Percentiles rank a stretch among this genome's conserved stretches.
These are phyloP conservation scores for Kluyveromyces marxianus DNA, from an alignment of 1,139 yeast genomes.

Conservation along the genomic window DNA sequence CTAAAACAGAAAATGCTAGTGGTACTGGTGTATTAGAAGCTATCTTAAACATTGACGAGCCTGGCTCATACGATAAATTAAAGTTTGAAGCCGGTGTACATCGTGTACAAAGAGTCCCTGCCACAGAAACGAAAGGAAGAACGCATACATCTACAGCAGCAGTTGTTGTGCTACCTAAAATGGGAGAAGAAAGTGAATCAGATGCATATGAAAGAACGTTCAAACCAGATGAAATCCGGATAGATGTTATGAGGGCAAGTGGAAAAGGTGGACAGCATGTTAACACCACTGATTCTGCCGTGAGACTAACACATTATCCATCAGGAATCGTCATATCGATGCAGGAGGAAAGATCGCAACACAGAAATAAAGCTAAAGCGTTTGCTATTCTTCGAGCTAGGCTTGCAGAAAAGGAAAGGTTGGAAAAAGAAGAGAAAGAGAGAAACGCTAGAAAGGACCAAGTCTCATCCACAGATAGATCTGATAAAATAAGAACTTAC, in stretches of 20 bases:
- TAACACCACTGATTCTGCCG: conserved; percentile 96
- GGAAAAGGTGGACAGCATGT: conserved; percentile 99
- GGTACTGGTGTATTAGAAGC: conserved; percentile 74
- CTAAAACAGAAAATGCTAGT: conserved; percentile 46
- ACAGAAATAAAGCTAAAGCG: conserved; percentile 92
- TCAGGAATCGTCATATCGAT: conserved; percentile 83
- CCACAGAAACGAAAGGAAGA: conserved; percentile 88
- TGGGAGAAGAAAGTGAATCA: conserved; percentile 45
- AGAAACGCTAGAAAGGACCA: conserved; percentile 67
- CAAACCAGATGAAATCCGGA: conserved; percentile 79
- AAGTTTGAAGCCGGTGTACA: conserved; percentile 94
- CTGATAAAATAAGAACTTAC: conserved; percentile 90
- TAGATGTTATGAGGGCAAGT: conserved; percentile 93
- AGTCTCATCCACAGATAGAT: conserved; percentile 80
- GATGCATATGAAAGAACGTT: conserved; percentile 69
- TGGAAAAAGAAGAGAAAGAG: conserved; percentile 57
- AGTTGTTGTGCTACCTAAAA: conserved; percentile 84
- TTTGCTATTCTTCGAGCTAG: conserved; percentile 74
- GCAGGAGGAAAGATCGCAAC: conserved; percentile 95
- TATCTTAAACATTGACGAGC: conserved; percentile 61
- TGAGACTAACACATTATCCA: conserved; percentile 84
- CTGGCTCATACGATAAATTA: conserved; percentile 66
- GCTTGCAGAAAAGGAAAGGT: conserved; percentile 72
- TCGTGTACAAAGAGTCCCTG: conserved; percentile 89
- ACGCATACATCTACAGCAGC: conserved; percentile 96